Evolutionary conservation across 2,329 filamentous ascomycete genomes (phyloP).

Genomic region (Fonsecaea erecta): DNA sequence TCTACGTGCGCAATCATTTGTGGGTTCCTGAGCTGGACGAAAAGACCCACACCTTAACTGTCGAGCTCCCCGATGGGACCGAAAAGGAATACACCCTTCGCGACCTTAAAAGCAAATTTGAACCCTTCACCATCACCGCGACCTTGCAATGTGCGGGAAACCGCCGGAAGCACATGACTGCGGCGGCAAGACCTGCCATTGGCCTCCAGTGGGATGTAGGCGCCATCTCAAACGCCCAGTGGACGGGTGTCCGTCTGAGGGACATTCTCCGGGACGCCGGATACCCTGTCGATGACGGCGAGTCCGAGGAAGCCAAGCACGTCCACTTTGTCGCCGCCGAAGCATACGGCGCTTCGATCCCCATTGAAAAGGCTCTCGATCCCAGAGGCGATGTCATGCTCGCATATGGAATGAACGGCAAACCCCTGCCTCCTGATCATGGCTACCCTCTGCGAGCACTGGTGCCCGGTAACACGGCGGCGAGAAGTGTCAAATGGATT

Average conservation of each 20-base stretch:
- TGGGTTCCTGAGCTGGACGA: conserved; percentile 60
- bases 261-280: conserved; percentile 64
- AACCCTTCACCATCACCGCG: conserved; percentile 57
- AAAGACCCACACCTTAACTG: conserved; percentile 54
- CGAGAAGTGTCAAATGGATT: conserved; percentile 70
- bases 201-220: conserved; percentile 65
- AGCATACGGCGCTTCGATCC: conserved; percentile 64
- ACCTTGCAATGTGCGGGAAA: conserved; percentile 67
- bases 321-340: conserved; percentile 65
- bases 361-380: conserved; percentile 63
- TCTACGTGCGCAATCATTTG: conserved; percentile 67
- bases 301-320: conserved; percentile 49
- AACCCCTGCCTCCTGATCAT: conserved; percentile 66
- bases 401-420: conserved; percentile 67
- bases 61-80: conserved; percentile 62
- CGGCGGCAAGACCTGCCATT: conserved; percentile 54
- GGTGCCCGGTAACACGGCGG: conserved; percentile 69
- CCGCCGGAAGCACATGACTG: conserved; percentile 64
- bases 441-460: conserved; percentile 67
- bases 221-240: conserved; percentile 65
- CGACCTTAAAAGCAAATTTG: conserved; percentile 59
- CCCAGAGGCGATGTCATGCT: conserved; percentile 68
- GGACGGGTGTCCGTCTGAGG: conserved; percentile 61
- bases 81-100: conserved; percentile 58
- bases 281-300: conserved; percentile 48